Conservation (phyloP, 371 early-diverging fungal species). For the Umbelopsis sp. region DNA sequence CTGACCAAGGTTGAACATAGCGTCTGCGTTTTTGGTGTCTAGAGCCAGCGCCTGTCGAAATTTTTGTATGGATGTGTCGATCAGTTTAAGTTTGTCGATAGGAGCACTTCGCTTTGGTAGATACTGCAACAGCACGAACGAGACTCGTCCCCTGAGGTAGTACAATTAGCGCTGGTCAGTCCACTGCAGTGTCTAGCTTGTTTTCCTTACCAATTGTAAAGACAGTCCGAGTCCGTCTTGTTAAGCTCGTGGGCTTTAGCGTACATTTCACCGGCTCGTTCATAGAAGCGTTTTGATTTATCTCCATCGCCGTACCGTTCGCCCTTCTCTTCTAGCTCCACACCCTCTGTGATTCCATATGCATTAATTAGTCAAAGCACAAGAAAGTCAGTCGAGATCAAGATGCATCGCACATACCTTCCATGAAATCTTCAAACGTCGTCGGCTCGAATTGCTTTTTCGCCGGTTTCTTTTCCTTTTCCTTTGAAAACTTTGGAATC, state of each 20-base stretch:
- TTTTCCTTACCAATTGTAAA: slow-evolving; percentile 67
- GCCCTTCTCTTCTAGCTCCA: slow-evolving; percentile 71
- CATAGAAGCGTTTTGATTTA: slow-evolving; percentile 68
- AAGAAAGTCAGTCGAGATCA: background rate
- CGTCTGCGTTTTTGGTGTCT: slow-evolving; percentile 62
- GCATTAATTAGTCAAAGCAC: background rate
- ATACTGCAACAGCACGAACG: slow-evolving; percentile 67
- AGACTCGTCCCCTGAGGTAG: slow-evolving; percentile 59
- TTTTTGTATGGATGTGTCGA: slow-evolving; percentile 59
- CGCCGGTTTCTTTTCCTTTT: slow-evolving; percentile 32
- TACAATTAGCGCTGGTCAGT: background rate
- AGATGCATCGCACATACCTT: slow-evolving; percentile 27
- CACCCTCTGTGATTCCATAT: slow-evolving; percentile 48
- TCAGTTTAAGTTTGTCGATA: slow-evolving; percentile 49
- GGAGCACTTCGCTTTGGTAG: slow-evolving; percentile 47
- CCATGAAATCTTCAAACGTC: slow-evolving; percentile 52
- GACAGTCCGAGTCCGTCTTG: slow-evolving; percentile 59
- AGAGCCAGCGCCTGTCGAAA: slow-evolving; percentile 56
- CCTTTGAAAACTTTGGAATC: slow-evolving; percentile 22
- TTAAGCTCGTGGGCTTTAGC: slow-evolving; percentile 60
- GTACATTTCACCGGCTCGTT: slow-evolving; percentile 68
- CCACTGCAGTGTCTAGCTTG: background rate
- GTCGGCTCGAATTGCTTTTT: slow-evolving; percentile 45
- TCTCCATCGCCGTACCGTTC: slow-evolving; percentile 70
- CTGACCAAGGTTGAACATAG: slow-evolving; percentile 73